Evolutionary conservation across 164 flowering plant genomes (phyloP).

Genomic region (Berberis thunbergii): DNA sequence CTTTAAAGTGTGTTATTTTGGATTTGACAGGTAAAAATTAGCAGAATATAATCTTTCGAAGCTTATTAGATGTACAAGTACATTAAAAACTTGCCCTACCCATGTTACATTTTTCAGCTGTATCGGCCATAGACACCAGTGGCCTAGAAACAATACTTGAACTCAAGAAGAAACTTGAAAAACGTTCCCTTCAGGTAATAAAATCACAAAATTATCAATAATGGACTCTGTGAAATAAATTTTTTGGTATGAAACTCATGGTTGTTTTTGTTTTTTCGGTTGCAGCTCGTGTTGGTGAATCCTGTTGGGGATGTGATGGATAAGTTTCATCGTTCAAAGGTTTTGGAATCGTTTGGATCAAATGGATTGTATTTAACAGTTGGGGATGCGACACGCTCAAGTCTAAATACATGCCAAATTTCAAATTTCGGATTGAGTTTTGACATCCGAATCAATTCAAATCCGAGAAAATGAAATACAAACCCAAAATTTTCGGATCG

Average conservation of each 20-base stretch:
- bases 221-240: not conserved
- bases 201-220: not conserved
- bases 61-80: not conserved
- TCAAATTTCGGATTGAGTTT: too few species aligned
- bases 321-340: constrained; percentile 50
- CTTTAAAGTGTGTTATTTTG: constrained; percentile 56
- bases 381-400: constrained; percentile 64
- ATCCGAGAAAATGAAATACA: too few species aligned
- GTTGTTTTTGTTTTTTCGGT: not conserved
- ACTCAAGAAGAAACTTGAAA: constrained; percentile 42
- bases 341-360: constrained; percentile 27
- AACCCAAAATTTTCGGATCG: too few species aligned
- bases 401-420: not conserved
- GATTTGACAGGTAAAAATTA: constrained; percentile 65
- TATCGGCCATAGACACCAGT: constrained; percentile 70
- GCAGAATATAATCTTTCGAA: not conserved
- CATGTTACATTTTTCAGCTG: constrained; percentile 34
- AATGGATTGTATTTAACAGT: constrained; percentile 61
- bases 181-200: constrained; percentile 49
- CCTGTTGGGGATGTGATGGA: constrained; percentile 77
- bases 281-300: constrained; percentile 78
- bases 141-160: constrained; percentile 60
- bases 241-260: not conserved
- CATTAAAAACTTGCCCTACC: not conserved
- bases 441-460: too few species aligned